These are phyloP conservation scores for Pestalotiopsis sp. DNA, from an alignment of 2,329 filamentous ascomycete species.

Conservation along the genomic window DNA sequence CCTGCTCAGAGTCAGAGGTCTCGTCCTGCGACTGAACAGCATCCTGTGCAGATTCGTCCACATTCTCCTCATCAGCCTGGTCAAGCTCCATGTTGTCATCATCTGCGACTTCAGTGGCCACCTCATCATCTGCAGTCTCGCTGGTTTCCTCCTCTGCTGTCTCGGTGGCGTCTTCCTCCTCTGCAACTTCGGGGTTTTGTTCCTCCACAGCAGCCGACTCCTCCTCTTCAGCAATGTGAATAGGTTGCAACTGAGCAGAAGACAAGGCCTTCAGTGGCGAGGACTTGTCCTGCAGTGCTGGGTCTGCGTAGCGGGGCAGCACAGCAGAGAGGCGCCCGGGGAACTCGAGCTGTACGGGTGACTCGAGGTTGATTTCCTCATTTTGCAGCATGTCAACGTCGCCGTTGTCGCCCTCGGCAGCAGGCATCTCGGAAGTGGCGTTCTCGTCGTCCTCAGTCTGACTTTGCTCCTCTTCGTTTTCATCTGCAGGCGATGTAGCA, in stretches of 20 bases:
- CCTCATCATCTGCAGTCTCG: neutral
- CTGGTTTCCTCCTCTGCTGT: neutral
- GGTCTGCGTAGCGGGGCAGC: conserved; percentile 45
- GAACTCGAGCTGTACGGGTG: conserved; percentile 41
- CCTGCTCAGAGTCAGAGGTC: conserved; percentile 48
- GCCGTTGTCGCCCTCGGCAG: neutral
- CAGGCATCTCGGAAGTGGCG: neutral
- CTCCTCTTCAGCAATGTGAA: neutral
- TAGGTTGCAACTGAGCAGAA: conserved; percentile 14
- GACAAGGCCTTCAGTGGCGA: conserved; percentile 19
- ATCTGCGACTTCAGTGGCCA: neutral
- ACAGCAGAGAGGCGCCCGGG: conserved; percentile 49
- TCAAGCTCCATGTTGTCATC: neutral
- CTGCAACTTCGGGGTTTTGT: neutral
- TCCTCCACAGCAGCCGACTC: neutral
- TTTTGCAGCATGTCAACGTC: conserved; percentile 20
- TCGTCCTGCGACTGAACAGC: conserved; percentile 27
- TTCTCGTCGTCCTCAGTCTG: neutral
- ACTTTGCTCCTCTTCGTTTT: neutral
- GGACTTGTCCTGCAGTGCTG: conserved; percentile 35
- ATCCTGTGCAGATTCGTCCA: conserved; percentile 31
- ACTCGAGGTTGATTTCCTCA: conserved; percentile 34
- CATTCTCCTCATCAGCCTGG: conserved; percentile 17
- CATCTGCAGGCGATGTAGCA: neutral
- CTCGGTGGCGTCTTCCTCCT: neutral